Evolutionary conservation across 352 stramenopile genomes (phyloP).

Genomic region (Globisporangium cederbergense): DNA sequence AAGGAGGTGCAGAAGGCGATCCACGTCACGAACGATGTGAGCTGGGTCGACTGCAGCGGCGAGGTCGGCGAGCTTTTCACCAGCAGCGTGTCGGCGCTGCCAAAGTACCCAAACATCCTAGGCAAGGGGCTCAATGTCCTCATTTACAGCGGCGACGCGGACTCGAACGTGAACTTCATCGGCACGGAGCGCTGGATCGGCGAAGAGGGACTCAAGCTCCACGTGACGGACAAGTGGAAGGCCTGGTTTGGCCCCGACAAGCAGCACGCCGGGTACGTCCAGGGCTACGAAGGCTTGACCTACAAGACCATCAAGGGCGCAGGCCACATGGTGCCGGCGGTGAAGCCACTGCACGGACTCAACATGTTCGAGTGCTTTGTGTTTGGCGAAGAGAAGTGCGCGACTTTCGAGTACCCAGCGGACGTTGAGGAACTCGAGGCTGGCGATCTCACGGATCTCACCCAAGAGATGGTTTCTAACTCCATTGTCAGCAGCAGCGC

Average conservation of each 20-base stretch:
- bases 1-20: conserved; percentile 50
- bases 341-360: conserved; percentile 59
- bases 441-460: conserved; percentile 8
- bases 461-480: background rate
- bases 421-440: conserved; percentile 51
- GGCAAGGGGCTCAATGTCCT: conserved; percentile 40
- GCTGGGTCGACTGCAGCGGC: conserved; percentile 46
- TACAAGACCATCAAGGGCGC: conserved; percentile 91
- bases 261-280: conserved; percentile 83
- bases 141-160: conserved; percentile 68
- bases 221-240: conserved; percentile 30
- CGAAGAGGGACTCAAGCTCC: conserved; percentile 43
- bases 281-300: conserved; percentile 72
- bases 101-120: conserved; percentile 62
- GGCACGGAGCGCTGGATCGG: conserved; percentile 83
- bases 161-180: conserved; percentile 76
- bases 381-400: conserved; percentile 45
- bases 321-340: conserved; percentile 83
- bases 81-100: conserved; percentile 26
- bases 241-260: conserved; percentile 22
- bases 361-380: conserved; percentile 78
- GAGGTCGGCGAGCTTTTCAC: conserved; percentile 1
- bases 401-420: conserved; percentile 42
- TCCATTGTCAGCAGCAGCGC: background rate
- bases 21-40: conserved; percentile 34